phyloP scores from a whole-genome alignment of 441 rosid species.

The Brassica hybrid region DNA sequence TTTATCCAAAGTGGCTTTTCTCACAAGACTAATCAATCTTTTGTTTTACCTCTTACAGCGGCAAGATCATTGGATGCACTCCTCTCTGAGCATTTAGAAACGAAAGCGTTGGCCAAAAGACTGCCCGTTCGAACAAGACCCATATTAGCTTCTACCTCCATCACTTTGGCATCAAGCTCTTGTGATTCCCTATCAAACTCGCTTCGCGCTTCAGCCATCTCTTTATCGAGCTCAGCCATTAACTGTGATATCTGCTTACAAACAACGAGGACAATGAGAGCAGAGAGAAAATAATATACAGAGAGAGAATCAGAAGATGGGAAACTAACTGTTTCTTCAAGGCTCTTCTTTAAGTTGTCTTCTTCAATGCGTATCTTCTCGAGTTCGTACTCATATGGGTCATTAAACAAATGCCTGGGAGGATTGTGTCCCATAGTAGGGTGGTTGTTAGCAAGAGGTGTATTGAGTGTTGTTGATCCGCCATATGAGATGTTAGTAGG shows the following conservation, averaged over 20 bases:
- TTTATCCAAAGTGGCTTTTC: neutral
- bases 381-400: conserved; percentile 77
- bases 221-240: conserved; percentile 58
- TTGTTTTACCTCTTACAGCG: conserved; percentile 57
- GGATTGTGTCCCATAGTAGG: conserved; percentile 42
- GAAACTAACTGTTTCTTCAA: conserved; percentile 59
- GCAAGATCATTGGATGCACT: conserved; percentile 41
- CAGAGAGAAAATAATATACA: neutral
- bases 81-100: conserved; percentile 53
- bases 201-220: conserved; percentile 53
- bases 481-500: conserved; percentile 31
- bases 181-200: conserved; percentile 56
- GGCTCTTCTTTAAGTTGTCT: conserved; percentile 44
- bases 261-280: conserved; percentile 33
- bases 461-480: neutral
- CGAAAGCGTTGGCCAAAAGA: conserved; percentile 73
- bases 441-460: conserved; percentile 35
- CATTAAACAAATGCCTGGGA: conserved; percentile 41
- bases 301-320: neutral
- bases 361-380: conserved; percentile 59
- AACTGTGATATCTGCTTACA: conserved; percentile 30
- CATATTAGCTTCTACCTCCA: conserved; percentile 51
- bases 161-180: conserved; percentile 53
- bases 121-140: conserved; percentile 55
- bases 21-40: neutral